These are phyloP conservation scores for Phlyctochytrium planicorne DNA, from an alignment of 192 early-diverging fungal species.

Conservation along the genomic window DNA sequence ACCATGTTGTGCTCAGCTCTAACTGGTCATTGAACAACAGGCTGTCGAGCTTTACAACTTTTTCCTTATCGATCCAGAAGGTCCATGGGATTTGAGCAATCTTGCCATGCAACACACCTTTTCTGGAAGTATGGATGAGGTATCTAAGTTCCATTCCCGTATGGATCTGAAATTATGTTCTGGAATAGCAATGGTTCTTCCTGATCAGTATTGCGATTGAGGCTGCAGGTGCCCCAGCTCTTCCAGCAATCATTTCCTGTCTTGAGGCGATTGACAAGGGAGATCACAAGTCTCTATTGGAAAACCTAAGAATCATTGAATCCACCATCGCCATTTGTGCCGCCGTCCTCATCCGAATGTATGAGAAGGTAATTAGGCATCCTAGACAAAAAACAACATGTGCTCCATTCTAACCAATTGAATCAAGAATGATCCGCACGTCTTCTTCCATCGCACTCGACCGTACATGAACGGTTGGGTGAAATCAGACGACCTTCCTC, in stretches of 20 bases:
- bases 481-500: conserved; percentile 79
- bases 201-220: conserved; percentile 89
- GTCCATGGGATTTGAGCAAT: conserved; percentile 76
- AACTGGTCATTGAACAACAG: conserved; percentile 1
- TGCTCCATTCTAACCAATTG: neutral
- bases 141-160: too few relatives aligned
- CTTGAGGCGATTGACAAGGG: conserved; percentile 60
- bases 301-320: conserved; percentile 54
- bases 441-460: conserved; percentile 93
- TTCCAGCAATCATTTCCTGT: conserved; percentile 67
- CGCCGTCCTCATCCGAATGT: conserved; percentile 58
- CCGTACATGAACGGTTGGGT: conserved; percentile 91
- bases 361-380: conserved; percentile 65
- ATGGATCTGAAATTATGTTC: too few relatives aligned
- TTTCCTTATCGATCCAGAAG: conserved; percentile 77
- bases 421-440: conserved; percentile 74
- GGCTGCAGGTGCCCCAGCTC: conserved; percentile 67
- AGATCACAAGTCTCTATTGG: conserved; percentile 42
- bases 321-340: conserved; percentile 36
- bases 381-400: neutral
- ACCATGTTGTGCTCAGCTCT: too few relatives aligned
- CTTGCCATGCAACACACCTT: conserved; percentile 80
- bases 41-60: conserved; percentile 90
- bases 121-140: conserved; percentile 86
- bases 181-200: conserved; percentile 84